Evolutionary conservation across 306 rosid genomes (phyloP), one percentile per base, ranked within the genome.

Genomic region (Fragaria ananassa): DNA sequence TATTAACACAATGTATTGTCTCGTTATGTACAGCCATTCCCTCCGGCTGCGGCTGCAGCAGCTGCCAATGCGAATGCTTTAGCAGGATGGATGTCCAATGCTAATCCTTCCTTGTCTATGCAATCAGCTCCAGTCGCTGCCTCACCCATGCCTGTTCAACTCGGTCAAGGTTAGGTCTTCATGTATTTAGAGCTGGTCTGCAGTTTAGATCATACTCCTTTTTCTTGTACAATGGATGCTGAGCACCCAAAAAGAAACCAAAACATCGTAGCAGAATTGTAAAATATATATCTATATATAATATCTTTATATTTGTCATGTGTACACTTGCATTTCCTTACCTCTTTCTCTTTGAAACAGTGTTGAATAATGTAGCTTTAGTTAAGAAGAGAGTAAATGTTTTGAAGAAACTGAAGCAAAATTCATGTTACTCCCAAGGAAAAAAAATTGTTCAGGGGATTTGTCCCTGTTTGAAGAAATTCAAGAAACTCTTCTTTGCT

Each of bases 121-220:
- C 84, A 82, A 71, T 67, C 83, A 66, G 58, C 76, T 78, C 60
- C 61, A 5, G 76, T 57, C 11, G 72, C 77, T 49, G 83, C 83
- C 57, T 78, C 90, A 58, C 72, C 83, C 45, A 57, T 85, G 68
- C 74, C 90, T 46, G 81, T 68, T 81, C 81, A 44, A 58, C 79
- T 76, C 42, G 80, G 70, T 83, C 89, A 78, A 87, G 93, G 89
- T 89, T 76, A 74, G 65, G 50, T 45, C 77, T 85, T 80, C 68
- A 47, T 75, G 29, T 68, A 51, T 54, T 58, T 77, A 56, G 66
- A 64, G 70, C 72, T 34, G 37, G 75, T 39, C n/a, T 61, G 18
- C 70, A 45, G 31, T 10, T 51, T 17, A 49, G 45, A n/a, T 21
- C 1, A 4, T 18, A 45, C 17, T 57, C 9, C 21, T 42, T 8